A percentile compares a stretch with the other conserved stretches of the same genome.
Conservation (phyloP, 495 filamentous ascomycete species). For the Penicillium dipodomyicola region DNA sequence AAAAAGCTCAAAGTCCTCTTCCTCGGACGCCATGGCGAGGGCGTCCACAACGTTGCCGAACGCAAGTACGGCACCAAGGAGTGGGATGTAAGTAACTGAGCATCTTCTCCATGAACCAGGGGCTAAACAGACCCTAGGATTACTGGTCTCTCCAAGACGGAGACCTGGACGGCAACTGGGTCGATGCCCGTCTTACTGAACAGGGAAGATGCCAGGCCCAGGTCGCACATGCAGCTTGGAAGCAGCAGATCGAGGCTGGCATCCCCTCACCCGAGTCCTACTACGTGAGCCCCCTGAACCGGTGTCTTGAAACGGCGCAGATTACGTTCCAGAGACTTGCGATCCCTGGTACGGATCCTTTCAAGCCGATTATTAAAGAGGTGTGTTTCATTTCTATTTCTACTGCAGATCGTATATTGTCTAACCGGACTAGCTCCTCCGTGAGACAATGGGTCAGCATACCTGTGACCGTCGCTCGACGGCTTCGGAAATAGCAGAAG, state of each 20-base stretch:
- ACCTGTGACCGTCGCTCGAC: constrained; percentile 74
- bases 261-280: constrained; percentile 65
- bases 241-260: constrained; percentile 46
- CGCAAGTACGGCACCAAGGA: constrained; percentile 60
- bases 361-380: constrained; percentile 68
- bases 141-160: constrained; percentile 74
- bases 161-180: constrained; percentile 65
- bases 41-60: constrained; percentile 67
- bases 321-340: constrained; percentile 58
- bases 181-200: constrained; percentile 67
- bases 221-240: constrained; percentile 64
- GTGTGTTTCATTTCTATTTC: constrained; percentile 21
- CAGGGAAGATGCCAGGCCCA: constrained; percentile 63
- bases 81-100: constrained; percentile 55
- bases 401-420: no score
- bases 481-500: constrained; percentile 54
- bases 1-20: constrained; percentile 65
- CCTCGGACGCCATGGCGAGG: constrained; percentile 71
- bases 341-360: constrained; percentile 51
- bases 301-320: constrained; percentile 65
- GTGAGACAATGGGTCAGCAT: constrained; percentile 73
- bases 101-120: neutral
- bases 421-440: constrained; percentile 44
- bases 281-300: constrained; percentile 72
- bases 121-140: constrained; percentile 36